phyloP scores from a whole-genome alignment of 2,329 filamentous ascomycete species.

The Verticillium klebahnii region DNA sequence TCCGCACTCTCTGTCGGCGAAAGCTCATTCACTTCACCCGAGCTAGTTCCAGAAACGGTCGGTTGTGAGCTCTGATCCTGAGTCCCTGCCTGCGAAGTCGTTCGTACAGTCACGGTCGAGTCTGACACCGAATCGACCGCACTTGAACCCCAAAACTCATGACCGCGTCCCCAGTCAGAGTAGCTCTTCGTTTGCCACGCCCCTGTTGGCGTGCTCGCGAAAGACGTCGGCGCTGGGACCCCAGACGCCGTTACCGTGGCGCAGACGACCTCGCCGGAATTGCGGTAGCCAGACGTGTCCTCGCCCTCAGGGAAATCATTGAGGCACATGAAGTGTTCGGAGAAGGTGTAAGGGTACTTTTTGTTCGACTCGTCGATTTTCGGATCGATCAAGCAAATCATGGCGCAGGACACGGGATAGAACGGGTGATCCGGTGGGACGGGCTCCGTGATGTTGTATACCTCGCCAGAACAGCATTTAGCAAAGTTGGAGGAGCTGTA shows the following conservation, averaged over 20 bases:
- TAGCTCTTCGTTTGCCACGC: constrained; percentile 1
- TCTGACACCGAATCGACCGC: neutral
- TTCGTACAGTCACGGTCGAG: neutral
- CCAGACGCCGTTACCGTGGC: neutral
- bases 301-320: neutral
- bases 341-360: neutral
- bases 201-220: neutral
- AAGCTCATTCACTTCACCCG: neutral
- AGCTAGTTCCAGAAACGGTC: neutral
- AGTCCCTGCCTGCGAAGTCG: neutral
- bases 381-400: constrained; percentile 1
- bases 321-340: constrained; percentile 7
- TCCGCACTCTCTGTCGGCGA: neutral
- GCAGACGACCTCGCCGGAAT: constrained; percentile 2
- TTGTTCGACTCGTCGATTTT: neutral
- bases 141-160: neutral
- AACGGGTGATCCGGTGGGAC: neutral
- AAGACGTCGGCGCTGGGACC: neutral
- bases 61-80: neutral
- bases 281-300: neutral
- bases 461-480: constrained; percentile 3
- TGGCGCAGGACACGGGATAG: constrained; percentile 5
- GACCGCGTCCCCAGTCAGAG: neutral
- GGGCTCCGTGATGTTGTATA: constrained; percentile 5
- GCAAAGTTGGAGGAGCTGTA: neutral